A percentile compares a stretch with the other conserved stretches of the same genome.
phyloP scores from a whole-genome alignment of 805 yeast species.

The Spathaspora arborariae region DNA sequence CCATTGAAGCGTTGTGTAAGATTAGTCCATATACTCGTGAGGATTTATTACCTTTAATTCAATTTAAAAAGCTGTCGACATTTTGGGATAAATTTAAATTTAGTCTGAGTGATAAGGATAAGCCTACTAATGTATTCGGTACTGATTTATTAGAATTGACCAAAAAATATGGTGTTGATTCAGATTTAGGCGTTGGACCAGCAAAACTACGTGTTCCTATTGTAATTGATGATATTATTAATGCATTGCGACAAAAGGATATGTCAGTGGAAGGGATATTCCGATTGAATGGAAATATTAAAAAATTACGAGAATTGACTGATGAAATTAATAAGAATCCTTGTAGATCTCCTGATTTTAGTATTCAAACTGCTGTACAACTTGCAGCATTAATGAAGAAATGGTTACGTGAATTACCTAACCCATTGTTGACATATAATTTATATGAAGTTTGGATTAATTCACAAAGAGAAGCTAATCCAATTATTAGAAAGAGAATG shows the following conservation, averaged over 20 bases:
- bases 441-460: constrained; percentile 77
- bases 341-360: constrained; percentile 62
- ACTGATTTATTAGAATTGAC: constrained; percentile 67
- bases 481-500: constrained; percentile 46
- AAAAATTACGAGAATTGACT: constrained; percentile 68
- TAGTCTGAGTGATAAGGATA: constrained; percentile 23
- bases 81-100: constrained; percentile 54
- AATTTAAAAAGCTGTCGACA: constrained; percentile 39
- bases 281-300: constrained; percentile 93
- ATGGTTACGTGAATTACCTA: constrained; percentile 88
- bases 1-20: constrained; percentile 49
- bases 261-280: constrained; percentile 95
- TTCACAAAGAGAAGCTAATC: constrained; percentile 52
- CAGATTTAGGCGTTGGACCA: constrained; percentile 83
- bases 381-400: constrained; percentile 89
- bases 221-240: constrained; percentile 79
- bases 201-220: constrained; percentile 76
- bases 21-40: constrained; percentile 24
- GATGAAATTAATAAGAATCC: constrained; percentile 74
- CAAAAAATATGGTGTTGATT: constrained; percentile 72
- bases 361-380: constrained; percentile 81
- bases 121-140: constrained; percentile 60
- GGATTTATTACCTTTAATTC: constrained; percentile 39
- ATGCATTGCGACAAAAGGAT: constrained; percentile 83
- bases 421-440: constrained; percentile 75